Percentiles rank a stretch among this genome's conserved stretches.
phyloP scores from a whole-genome alignment of 1,139 yeast genomes.

The Kurtzmaniella natalensis region DNA sequence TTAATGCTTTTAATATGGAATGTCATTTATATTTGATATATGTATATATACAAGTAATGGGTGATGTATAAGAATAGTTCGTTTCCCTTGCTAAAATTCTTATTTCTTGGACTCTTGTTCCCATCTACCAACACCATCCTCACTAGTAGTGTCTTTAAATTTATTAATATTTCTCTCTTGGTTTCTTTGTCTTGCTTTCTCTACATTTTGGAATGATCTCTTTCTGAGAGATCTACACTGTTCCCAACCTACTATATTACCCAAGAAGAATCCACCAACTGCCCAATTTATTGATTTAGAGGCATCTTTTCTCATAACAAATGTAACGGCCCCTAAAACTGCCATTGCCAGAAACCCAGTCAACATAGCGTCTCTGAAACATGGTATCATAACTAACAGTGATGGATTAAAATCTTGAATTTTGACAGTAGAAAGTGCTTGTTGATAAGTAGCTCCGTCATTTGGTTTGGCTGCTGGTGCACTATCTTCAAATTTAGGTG shows the following conservation, averaged over 20 bases:
- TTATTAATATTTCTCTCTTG: slow-evolving; percentile 31
- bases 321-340: slow-evolving; percentile 70
- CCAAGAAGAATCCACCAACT: slow-evolving; percentile 73
- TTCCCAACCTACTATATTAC: slow-evolving; percentile 87
- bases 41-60: too few relatives aligned
- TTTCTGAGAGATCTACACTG: slow-evolving; percentile 76
- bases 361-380: slow-evolving; percentile 85
- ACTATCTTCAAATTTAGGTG: slow-evolving; percentile 44
- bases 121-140: slow-evolving; percentile 25
- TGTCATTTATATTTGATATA: too few relatives aligned
- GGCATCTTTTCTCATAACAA: slow-evolving; percentile 61
- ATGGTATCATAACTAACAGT: slow-evolving; percentile 66
- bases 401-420: slow-evolving; percentile 53
- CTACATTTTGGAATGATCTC: slow-evolving; percentile 57
- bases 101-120: slow-evolving; percentile 17
- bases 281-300: slow-evolving; percentile 75
- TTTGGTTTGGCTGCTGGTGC: slow-evolving; percentile 14
- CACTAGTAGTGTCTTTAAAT: slow-evolving; percentile 18
- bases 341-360: slow-evolving; percentile 85
- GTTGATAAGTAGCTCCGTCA: slow-evolving; percentile 20
- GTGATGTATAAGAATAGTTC: too few relatives aligned
- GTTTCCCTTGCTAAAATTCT: neutral
- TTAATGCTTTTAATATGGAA: too few relatives aligned
- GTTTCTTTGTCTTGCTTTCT: slow-evolving; percentile 53
- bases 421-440: slow-evolving; percentile 26